Evolutionary conservation across 1,139 yeast species (phyloP).

Genomic region (Yamadazyma atmosphaerica): DNA sequence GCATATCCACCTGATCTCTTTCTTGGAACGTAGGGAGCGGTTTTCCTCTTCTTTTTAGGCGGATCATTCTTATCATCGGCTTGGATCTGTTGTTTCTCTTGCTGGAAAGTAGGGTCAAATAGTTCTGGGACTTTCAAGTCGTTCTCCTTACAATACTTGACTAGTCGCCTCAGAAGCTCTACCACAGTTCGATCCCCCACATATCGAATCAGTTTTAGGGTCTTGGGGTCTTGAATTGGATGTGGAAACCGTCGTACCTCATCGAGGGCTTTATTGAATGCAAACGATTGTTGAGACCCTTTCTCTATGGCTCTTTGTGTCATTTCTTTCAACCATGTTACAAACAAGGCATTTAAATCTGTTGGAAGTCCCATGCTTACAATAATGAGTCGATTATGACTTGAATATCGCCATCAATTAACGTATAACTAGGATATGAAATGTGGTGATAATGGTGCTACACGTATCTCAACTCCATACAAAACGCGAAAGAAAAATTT

Average conservation of each 20-base stretch:
- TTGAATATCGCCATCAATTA: too few relatives aligned
- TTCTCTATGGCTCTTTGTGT: constrained; percentile 40
- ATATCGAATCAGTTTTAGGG: constrained; percentile 51
- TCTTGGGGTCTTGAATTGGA: constrained; percentile 48
- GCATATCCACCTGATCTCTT: constrained; percentile 88
- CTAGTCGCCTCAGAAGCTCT: constrained; percentile 40
- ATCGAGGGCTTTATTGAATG: constrained; percentile 50
- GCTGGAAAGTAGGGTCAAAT: constrained; percentile 21
- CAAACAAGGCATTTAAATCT: neutral
- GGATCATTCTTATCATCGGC: constrained; percentile 6
- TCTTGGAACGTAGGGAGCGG: constrained; percentile 62
- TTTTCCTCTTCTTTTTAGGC: constrained; percentile 22
- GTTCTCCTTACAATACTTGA: constrained; percentile 46
- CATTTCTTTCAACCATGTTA: constrained; percentile 50
- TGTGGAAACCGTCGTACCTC: constrained; percentile 43
- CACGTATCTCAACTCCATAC: too few relatives aligned
- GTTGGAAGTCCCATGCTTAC: neutral
- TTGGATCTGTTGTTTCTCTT: constrained; percentile 6
- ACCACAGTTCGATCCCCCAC: constrained; percentile 65
- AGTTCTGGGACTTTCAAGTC: constrained; percentile 40
- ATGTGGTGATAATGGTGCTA: too few relatives aligned
- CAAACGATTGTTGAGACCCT: constrained; percentile 43
- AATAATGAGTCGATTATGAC: too few relatives aligned
- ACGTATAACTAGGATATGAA: too few relatives aligned
- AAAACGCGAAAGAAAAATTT: neutral